Conservation (phyloP, 306 rosid species). For the Senna tora region DNA sequence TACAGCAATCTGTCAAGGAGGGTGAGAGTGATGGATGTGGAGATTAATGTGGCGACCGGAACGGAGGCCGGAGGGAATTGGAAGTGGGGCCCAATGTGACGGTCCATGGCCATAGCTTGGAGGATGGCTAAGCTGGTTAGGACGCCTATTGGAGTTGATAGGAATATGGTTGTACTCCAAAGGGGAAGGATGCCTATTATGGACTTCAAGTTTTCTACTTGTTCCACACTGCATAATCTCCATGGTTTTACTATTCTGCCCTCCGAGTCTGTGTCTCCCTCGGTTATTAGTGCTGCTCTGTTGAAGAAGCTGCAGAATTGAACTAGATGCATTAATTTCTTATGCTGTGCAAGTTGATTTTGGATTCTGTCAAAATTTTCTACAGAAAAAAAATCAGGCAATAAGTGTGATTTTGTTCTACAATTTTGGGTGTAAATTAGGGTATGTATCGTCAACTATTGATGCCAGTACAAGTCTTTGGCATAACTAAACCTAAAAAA, state of each 20-base stretch:
- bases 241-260: constrained; percentile 50
- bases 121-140: constrained; percentile 44
- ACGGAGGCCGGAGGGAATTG: constrained; percentile 44
- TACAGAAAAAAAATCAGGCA: too few species aligned
- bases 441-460: too few species aligned
- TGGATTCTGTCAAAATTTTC: too few species aligned
- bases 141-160: constrained; percentile 36
- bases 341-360: too few species aligned
- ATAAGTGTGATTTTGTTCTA: too few species aligned
- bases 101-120: constrained; percentile 38
- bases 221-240: constrained; percentile 46
- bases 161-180: constrained; percentile 41
- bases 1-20: constrained; percentile 37
- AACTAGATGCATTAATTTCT: too few species aligned
- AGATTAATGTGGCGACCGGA: constrained; percentile 15
- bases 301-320: constrained; percentile 40
- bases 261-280: constrained; percentile 38
- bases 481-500: too few species aligned
- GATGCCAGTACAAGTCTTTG: too few species aligned
- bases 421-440: too few species aligned
- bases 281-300: constrained; percentile 40
- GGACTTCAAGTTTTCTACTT: constrained; percentile 50
- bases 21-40: constrained; percentile 37
- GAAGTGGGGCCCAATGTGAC: constrained; percentile 38
- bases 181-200: constrained; percentile 39